These are phyloP conservation scores for Lipomyces orientalis DNA, from an alignment of 805 yeast species.

Conservation along the genomic window DNA sequence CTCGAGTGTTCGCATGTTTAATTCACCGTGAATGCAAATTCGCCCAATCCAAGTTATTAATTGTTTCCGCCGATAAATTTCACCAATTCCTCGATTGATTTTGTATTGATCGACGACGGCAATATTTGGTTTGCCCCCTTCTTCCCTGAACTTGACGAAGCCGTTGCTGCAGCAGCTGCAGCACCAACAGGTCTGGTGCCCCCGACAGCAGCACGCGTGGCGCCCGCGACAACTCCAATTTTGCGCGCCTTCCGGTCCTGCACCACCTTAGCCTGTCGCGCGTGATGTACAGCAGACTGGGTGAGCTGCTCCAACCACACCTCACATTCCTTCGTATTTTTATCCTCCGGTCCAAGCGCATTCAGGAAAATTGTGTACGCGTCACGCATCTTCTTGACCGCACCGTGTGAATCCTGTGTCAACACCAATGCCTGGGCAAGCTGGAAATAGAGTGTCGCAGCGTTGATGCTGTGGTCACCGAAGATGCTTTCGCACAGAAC, in stretches of 20 bases:
- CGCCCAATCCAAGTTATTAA: not conserved
- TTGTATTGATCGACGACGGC: slow-evolving; percentile 39
- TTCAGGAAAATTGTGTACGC: slow-evolving; percentile 64
- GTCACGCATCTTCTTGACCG: slow-evolving; percentile 60
- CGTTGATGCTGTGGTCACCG: slow-evolving; percentile 64
- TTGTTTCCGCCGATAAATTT: slow-evolving; percentile 68
- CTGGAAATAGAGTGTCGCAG: slow-evolving; percentile 73
- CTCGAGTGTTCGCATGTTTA: not conserved
- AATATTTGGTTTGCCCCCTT: slow-evolving; percentile 35
- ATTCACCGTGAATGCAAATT: not conserved
- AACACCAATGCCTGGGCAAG: slow-evolving; percentile 65
- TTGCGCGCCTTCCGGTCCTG: slow-evolving; percentile 36
- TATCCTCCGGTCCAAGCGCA: slow-evolving; percentile 70
- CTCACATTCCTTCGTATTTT: slow-evolving; percentile 67
- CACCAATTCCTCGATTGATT: slow-evolving; percentile 75
- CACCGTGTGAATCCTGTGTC: slow-evolving; percentile 57
- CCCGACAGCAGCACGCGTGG: slow-evolving; percentile 5
- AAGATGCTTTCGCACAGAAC: slow-evolving; percentile 56
- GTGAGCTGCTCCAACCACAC: slow-evolving; percentile 66
- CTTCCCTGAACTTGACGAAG: slow-evolving; percentile 16
- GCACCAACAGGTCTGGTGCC: slow-evolving; percentile 43
- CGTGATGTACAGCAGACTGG: slow-evolving; percentile 54
- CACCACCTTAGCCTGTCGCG: slow-evolving; percentile 50
- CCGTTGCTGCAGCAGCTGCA: slow-evolving; percentile 41
- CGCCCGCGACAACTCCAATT: slow-evolving; percentile 14